A percentile compares a stretch with the other conserved stretches of the same genome.
phyloP scores from a whole-genome alignment of 192 early-diverging fungal genomes.

The Podila epicladia region DNA sequence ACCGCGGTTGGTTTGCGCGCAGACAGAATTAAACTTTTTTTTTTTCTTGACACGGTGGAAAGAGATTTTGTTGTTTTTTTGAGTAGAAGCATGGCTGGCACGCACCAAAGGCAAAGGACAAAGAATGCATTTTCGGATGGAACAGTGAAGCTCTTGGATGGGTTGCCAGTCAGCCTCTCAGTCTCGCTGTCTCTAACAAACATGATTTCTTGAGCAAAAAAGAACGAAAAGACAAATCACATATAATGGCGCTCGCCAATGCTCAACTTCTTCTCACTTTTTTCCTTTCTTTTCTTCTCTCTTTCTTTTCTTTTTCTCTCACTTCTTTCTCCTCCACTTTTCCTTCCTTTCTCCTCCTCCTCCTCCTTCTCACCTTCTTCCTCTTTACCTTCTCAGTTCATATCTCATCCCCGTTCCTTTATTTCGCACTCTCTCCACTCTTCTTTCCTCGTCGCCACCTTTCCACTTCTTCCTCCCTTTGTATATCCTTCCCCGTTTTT shows the following conservation, averaged over 20 bases:
- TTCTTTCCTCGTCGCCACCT: not conserved
- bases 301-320: not conserved
- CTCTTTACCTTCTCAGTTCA: not conserved
- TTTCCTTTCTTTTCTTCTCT: conserved; percentile 13
- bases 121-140: too few species aligned
- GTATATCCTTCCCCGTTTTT: not conserved
- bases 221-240: not conserved
- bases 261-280: conserved; percentile 1
- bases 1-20: too few species aligned
- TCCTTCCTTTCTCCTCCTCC: not conserved
- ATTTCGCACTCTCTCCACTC: not conserved
- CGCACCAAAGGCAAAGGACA: too few species aligned
- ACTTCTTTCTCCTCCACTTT: not conserved
- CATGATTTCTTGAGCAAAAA: not conserved
- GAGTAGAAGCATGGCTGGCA: conserved; percentile 15
- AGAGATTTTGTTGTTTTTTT: conserved; percentile 14
- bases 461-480: not conserved
- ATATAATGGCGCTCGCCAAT: conserved; percentile 6
- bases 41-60: conserved; percentile 47
- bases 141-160: too few species aligned
- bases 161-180: too few species aligned
- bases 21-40: conserved; percentile 17
- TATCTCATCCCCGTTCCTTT: not conserved
- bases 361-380: not conserved
- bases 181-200: too few species aligned